Evolutionary conservation across 1,284 basidiomycete species (phyloP), one percentile per base, ranked within the genome.

Genomic region (Boletus sp.): DNA sequence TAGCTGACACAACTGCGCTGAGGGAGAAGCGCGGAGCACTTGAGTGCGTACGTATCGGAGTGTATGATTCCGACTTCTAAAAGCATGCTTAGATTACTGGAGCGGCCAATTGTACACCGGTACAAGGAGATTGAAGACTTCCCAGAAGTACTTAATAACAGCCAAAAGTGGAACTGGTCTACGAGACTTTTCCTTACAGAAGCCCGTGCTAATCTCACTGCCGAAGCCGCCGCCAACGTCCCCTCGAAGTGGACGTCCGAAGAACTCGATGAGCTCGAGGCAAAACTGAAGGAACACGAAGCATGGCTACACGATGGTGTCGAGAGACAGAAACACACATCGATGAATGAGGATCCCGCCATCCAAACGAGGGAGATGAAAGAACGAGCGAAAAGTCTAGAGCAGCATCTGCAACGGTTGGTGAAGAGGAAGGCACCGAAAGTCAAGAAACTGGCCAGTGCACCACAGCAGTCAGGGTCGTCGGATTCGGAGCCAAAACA

Each of bases 71-170:
- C 35, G 14, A 41, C 42, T 37, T 40, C 49, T 60, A 22, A 61
- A 17, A 36, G 17, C 20, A 6, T 39, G 44, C 47, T 33, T 50
- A 94, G 91, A 69, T 71, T 75, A 35, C 70, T 94, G 50, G 93
- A 97, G 65, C 73, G 76, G 38, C 91, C 92, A 2, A 83, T 97
- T 49, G 77, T 90, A 37, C 80, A 84, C 61, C 87, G 96, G 10
- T 90, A 94, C 69, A 79, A 81, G 63, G 94, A 99, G 69, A 86
- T 87, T 46, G 82, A 87, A 57, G 80, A 82, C 57, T 89, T 76
- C 77, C 85, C 75, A 53, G 78, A 70, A 64, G 84, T 73, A 57
- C 85, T 82, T 64, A 91, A 81, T 70, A 87, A 76, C 75, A 82
- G 78, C 47, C 86, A 88, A 65, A 84, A 81, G 77, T 85, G 84